A percentile compares a stretch with the other conserved stretches of the same genome.
These are phyloP conservation scores for Puccinia hordei DNA, from an alignment of 1,284 basidiomycete species.

Conservation along the genomic window DNA sequence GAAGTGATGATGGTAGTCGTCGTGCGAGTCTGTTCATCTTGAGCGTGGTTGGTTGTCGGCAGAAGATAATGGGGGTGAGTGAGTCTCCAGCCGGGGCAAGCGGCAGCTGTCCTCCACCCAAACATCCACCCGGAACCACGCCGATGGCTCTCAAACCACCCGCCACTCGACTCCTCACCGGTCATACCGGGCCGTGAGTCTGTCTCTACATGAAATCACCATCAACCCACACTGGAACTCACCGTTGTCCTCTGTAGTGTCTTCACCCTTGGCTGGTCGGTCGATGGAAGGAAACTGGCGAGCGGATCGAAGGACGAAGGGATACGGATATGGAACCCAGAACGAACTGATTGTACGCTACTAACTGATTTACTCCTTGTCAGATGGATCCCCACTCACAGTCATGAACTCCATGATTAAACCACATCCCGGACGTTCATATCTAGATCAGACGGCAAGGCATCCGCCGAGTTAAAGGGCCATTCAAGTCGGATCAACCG, in stretches of 20 bases:
- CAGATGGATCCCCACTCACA: not conserved
- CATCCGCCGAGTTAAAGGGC: slow-evolving; percentile 56
- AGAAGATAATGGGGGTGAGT: not conserved
- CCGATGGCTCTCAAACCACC: slow-evolving; percentile 37
- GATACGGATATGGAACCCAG: slow-evolving; percentile 42
- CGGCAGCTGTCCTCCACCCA: too few species aligned
- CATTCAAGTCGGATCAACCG: slow-evolving; percentile 58
- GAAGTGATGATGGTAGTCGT: too few species aligned
- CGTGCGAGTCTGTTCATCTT: not conserved
- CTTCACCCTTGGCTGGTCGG: slow-evolving; percentile 43
- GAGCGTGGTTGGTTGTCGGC: not conserved
- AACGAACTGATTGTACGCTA: slow-evolving; percentile 29
- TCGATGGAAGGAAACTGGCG: slow-evolving; percentile 38
- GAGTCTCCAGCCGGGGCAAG: not conserved
- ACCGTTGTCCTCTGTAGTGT: not conserved
- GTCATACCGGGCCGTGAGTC: slow-evolving; percentile 40
- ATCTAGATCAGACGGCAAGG: slow-evolving; percentile 53
- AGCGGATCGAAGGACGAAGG: slow-evolving; percentile 45
- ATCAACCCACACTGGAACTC: too few species aligned
- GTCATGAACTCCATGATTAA: not conserved
- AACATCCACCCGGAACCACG: too few species aligned
- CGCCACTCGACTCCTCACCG: slow-evolving; percentile 35
- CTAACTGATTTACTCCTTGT: not conserved
- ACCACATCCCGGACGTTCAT: not conserved
- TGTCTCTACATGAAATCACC: too few species aligned